Percentiles rank a stretch among this genome's conserved stretches.
Evolutionary conservation across 1,284 basidiomycete species (phyloP).

Genomic region (Boletus mariae): DNA sequence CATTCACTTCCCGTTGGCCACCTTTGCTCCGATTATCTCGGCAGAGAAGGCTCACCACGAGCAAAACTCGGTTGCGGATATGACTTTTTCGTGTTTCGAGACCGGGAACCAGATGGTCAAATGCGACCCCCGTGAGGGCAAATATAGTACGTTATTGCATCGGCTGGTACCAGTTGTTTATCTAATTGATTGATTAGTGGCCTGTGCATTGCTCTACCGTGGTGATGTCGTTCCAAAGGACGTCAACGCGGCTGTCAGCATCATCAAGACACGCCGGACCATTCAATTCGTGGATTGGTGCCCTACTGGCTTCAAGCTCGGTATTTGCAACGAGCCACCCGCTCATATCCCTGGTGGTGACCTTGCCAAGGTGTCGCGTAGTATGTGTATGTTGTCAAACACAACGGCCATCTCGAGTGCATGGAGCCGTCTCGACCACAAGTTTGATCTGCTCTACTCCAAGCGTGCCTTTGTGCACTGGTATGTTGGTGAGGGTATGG

Average conservation of each 20-base stretch:
- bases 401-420: slow-evolving; percentile 85
- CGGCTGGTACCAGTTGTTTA: neutral
- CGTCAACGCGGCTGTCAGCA: slow-evolving; percentile 80
- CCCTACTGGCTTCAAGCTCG: slow-evolving; percentile 86
- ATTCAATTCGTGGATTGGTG: slow-evolving; percentile 89
- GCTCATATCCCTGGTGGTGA: slow-evolving; percentile 83
- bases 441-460: slow-evolving; percentile 92
- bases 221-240: slow-evolving; percentile 92
- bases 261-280: slow-evolving; percentile 86
- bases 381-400: slow-evolving; percentile 88
- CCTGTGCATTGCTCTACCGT: slow-evolving; percentile 75
- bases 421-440: slow-evolving; percentile 91
- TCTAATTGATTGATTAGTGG: slow-evolving; percentile 42
- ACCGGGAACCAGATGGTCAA: slow-evolving; percentile 90
- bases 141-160: slow-evolving; percentile 66
- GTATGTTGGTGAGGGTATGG: slow-evolving; percentile 99
- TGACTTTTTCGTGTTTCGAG: slow-evolving; percentile 94
- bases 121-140: slow-evolving; percentile 78
- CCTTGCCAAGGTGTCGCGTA: slow-evolving; percentile 82
- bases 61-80: slow-evolving; percentile 90
- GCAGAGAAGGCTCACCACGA: slow-evolving; percentile 80
- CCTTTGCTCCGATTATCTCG: slow-evolving; percentile 87
- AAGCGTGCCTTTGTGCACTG: slow-evolving; percentile 92
- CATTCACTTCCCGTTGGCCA: slow-evolving; percentile 91
- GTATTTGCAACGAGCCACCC: slow-evolving; percentile 88